Conservation (phyloP, 148 eudicot genomes). For the Rhododendron ovatum region DNA sequence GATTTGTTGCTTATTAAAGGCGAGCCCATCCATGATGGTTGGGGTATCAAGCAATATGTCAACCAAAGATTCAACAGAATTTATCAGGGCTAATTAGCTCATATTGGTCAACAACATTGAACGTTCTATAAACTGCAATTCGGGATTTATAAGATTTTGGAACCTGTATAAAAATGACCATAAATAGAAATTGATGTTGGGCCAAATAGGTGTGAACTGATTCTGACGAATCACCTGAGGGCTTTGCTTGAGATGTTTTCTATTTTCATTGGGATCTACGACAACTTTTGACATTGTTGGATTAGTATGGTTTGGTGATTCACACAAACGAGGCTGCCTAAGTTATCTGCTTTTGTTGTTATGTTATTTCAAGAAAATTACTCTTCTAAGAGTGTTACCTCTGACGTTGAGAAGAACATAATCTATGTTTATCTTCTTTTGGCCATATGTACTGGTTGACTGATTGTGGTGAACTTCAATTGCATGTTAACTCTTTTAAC, state of each 20-base stretch:
- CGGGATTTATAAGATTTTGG: background rate
- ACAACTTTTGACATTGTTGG: background rate
- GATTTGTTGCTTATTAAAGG: too few species aligned
- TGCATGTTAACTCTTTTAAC: slow-evolving; percentile 2
- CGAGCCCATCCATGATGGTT: too few species aligned
- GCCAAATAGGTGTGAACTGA: background rate
- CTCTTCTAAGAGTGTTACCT: background rate
- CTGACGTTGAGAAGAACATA: background rate
- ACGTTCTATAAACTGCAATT: background rate
- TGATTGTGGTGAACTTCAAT: slow-evolving; percentile 4
- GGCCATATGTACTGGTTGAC: background rate
- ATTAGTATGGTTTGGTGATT: background rate
- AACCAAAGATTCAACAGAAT: too few species aligned
- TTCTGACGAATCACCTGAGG: background rate
- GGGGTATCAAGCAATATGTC: too few species aligned
- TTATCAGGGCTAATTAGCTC: too few species aligned
- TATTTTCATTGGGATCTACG: background rate
- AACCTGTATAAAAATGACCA: background rate
- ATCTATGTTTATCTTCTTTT: background rate
- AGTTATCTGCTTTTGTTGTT: background rate
- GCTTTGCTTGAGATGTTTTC: background rate
- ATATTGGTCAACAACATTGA: background rate
- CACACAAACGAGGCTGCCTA: background rate
- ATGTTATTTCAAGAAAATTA: background rate
- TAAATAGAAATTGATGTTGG: background rate